A percentile compares a stretch with the other conserved stretches of the same genome.
Conservation (phyloP, 768 basidiomycete genomes). For the Russula olivacea region DNA sequence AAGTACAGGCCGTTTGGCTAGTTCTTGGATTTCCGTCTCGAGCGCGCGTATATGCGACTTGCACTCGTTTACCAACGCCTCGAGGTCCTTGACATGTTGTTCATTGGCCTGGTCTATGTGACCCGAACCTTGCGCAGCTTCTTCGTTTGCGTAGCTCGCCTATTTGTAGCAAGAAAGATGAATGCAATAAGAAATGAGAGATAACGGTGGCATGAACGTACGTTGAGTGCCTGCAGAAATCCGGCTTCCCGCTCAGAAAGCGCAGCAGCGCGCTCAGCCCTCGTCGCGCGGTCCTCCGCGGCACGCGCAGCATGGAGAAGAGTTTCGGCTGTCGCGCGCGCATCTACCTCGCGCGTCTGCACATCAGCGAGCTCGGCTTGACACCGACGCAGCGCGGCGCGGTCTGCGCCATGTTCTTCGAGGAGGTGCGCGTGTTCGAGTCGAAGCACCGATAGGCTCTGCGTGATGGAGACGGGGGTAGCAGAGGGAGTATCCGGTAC, state of each 20-base stretch:
- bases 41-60: conserved; percentile 45
- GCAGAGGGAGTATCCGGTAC: conserved; percentile 37
- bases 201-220: conserved; percentile 31
- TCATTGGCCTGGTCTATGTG: conserved; percentile 35
- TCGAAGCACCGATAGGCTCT: conserved; percentile 54
- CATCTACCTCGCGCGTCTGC: conserved; percentile 29
- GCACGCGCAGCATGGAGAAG: conserved; percentile 37
- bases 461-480: conserved; percentile 50
- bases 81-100: conserved; percentile 49
- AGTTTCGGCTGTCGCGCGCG: conserved; percentile 31
- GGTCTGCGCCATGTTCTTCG: conserved; percentile 58
- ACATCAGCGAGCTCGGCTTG: conserved; percentile 43
- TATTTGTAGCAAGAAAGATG: conserved; percentile 26
- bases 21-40: conserved; percentile 42
- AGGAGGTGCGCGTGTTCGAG: conserved; percentile 56
- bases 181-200: neutral
- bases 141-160: conserved; percentile 63
- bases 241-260: conserved; percentile 56
- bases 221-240: conserved; percentile 64
- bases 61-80: conserved; percentile 49
- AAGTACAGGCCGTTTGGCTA: conserved; percentile 35
- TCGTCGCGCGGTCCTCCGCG: conserved; percentile 37
- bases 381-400: conserved; percentile 47
- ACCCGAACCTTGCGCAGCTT: conserved; percentile 33
- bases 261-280: conserved; percentile 37